phyloP scores from a whole-genome alignment of 1,139 yeast genomes.

The Yamadazyma triangularis region DNA sequence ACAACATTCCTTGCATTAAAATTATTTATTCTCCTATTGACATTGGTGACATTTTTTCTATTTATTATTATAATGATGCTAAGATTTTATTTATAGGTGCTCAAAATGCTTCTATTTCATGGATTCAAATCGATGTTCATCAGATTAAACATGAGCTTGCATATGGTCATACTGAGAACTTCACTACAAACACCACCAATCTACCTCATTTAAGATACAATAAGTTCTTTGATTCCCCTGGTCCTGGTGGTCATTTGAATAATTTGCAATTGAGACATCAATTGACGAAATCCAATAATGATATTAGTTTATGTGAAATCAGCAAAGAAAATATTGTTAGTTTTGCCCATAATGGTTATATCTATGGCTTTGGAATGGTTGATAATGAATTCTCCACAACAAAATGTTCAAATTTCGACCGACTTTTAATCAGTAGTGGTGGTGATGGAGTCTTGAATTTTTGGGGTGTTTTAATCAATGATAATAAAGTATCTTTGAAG shows the following conservation, averaged over 20 bases:
- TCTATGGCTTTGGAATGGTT: slow-evolving; percentile 60
- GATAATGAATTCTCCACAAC: slow-evolving; percentile 17
- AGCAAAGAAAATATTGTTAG: slow-evolving; percentile 60
- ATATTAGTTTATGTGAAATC: slow-evolving; percentile 52
- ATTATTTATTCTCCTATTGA: slow-evolving; percentile 81
- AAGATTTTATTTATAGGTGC: slow-evolving; percentile 79
- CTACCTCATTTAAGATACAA: slow-evolving; percentile 82
- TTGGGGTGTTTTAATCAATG: slow-evolving; percentile 49
- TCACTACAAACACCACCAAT: slow-evolving; percentile 25
- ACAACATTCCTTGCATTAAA: slow-evolving; percentile 35
- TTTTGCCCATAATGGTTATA: slow-evolving; percentile 90
- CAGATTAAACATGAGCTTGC: not conserved
- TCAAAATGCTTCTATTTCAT: slow-evolving; percentile 84
- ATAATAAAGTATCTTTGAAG: slow-evolving; percentile 8
- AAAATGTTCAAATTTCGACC: slow-evolving; percentile 15
- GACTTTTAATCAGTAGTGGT: slow-evolving; percentile 53
- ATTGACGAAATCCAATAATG: slow-evolving; percentile 5
- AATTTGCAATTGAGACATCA: slow-evolving; percentile 16
- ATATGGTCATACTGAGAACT: no score
- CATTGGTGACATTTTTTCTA: slow-evolving; percentile 88
- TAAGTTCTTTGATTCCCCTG: slow-evolving; percentile 84
- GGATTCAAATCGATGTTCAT: slow-evolving; percentile 43
- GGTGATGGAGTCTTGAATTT: slow-evolving; percentile 85
- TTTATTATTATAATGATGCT: slow-evolving; percentile 60
- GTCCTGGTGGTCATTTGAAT: slow-evolving; percentile 66